Evolutionary conservation across 768 basidiomycete genomes (phyloP).

Genomic region (Fibroporia radiculosa): DNA sequence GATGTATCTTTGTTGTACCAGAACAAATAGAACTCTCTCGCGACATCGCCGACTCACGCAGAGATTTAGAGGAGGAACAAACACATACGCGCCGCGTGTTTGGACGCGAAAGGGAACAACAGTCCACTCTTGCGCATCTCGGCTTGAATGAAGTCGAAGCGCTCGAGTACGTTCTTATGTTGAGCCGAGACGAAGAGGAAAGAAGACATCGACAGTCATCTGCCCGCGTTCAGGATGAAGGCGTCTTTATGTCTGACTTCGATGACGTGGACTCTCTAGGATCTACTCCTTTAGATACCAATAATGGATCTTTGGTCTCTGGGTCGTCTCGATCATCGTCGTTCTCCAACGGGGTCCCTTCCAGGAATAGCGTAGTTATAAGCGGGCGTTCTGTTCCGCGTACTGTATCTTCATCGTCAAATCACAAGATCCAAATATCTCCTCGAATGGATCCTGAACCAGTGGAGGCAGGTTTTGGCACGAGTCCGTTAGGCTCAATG

Average conservation of each 20-base stretch:
- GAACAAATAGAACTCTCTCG: conserved; percentile 59
- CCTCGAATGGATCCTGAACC: conserved; percentile 44
- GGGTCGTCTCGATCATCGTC: neutral
- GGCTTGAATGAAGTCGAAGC: conserved; percentile 71
- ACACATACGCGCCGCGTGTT: conserved; percentile 27
- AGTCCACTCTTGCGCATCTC: conserved; percentile 45
- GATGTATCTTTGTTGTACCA: conserved; percentile 18
- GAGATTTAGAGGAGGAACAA: conserved; percentile 44
- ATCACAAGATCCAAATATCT: conserved; percentile 50
- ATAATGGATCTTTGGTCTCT: too few species aligned
- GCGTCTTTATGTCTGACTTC: conserved; percentile 50
- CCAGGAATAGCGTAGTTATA: conserved; percentile 5
- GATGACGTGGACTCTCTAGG: conserved; percentile 30
- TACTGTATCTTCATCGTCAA: conserved; percentile 28
- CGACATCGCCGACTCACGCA: conserved; percentile 52
- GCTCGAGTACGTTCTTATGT: conserved; percentile 75
- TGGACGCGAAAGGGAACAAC: conserved; percentile 51
- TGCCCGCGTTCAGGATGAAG: conserved; percentile 33
- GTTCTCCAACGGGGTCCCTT: neutral
- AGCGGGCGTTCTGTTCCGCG: conserved; percentile 24
- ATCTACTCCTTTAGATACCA: conserved; percentile 18
- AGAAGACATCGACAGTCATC: conserved; percentile 13
- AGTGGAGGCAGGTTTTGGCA: conserved; percentile 41
- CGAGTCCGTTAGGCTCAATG: conserved; percentile 18
- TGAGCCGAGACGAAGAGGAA: conserved; percentile 70